Evolutionary conservation across 805 yeast genomes (phyloP), one percentile per base, ranked within the genome.

Genomic region (Hyphopichia homilentoma): DNA sequence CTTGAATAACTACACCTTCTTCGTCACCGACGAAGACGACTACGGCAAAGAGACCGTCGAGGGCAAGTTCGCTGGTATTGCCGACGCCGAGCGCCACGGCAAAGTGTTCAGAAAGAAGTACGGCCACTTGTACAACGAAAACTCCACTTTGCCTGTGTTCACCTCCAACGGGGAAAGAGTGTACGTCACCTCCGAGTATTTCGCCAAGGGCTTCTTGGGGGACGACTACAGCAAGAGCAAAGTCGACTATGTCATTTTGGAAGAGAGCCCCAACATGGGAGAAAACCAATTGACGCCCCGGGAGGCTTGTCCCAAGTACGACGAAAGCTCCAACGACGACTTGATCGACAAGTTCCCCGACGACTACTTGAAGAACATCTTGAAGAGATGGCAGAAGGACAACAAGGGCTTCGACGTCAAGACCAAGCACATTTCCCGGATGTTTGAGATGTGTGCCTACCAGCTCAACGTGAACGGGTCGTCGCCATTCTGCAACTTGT

Each of bases 381-480:
- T 80, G 5, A 52, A 52, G n/a, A 69, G 94, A 45, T 59, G 84
- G 30, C 73, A 73, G 45, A 51, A 53, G 28, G 63, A 69, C 30
- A 75, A 84, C 33, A 75, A 77, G 3, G 61, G 61, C 43, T 48
- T 65, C 38, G 61, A 75, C 42, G 42, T 84, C 33, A 69, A 79
- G 3, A 48, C 64, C 2, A 47, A 53, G 22, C 90, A 85, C 46
- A 72, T 79, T 16, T 57, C 52, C 26, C 57, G 54, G 16, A 47
- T 84, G 41, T 78, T 81, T 46, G 62, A 68, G 8, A 70, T 78
- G 59, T 84, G 94, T 59, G 88, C 85, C 3, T 85, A 69, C 51
- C 95, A 85, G 57, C 58, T 83, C 27, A 84, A 83, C 35, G 83
- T 77, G 7, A 68, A 66, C 35, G 94, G 93, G 7, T 52, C 58